Evolutionary conservation across 257 asterid species (phyloP), one percentile per base, ranked within the genome.

Genomic region (Solanum lycopersicoides): DNA sequence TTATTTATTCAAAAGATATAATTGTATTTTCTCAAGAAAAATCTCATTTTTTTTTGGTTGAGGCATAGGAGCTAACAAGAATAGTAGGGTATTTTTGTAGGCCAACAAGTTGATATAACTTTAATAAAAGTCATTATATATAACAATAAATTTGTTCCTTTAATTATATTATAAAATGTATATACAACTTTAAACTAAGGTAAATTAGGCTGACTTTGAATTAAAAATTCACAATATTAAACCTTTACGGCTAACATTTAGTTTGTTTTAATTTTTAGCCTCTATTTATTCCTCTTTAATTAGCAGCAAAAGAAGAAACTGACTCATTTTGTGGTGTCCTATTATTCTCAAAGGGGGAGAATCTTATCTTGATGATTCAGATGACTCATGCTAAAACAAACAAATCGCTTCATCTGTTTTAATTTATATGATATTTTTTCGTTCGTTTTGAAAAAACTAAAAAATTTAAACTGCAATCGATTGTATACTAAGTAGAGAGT

Each of bases 391-490:
- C 4, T 28, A 6, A 25, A 66, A 18, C 73, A 66, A 66, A 66
- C 20, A 12, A 25, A 12, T 5, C 5, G 3, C 37, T 12, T 0
- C 0, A 1, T 5, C 4, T 12, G 37, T 12, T 12, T 66, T 1
- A 6, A 12, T 72, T 34, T 34, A 72, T 34, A 4, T 20, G 28
- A 35, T 9, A 72, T 5, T 2, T 23, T 35, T 72, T 20, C 0
- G 1, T 9, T 35, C 0, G 0, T 72, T 35, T 9, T 9, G 0
- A 18, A 35, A 71, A 34, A 35, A 18, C 3, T 9, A 3, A 34
- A 5, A 72, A 18, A 3, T 0, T 3, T 69, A 72, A 34, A 2
- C 34, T 72, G 4, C 5, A 34, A 16, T 1, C 21, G 23, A 18
- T 21, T 72, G 6, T 71, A 71, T 3, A 2, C 5, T 25, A 12